phyloP scores from a whole-genome alignment of 2,329 filamentous ascomycete species.

The Botryosphaeria agaves region DNA sequence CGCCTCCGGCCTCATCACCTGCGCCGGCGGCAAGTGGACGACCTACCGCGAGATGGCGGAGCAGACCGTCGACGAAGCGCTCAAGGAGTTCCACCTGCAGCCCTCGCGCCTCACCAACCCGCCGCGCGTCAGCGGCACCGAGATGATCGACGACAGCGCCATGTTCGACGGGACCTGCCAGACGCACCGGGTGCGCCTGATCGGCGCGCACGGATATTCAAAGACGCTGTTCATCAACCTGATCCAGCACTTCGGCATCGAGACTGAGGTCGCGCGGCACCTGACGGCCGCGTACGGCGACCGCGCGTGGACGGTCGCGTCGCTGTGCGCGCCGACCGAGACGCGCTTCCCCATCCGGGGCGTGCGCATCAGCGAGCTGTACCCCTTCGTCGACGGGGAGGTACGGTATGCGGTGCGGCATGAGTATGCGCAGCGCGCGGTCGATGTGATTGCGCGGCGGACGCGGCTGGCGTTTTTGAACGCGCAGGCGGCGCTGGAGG shows the following conservation, averaged over 20 bases:
- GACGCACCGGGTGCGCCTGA: conserved; percentile 64
- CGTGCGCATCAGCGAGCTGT: conserved; percentile 60
- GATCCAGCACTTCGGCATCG: conserved; percentile 82
- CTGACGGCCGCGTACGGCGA: conserved; percentile 79
- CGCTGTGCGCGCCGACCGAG: conserved; percentile 59
- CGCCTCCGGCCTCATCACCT: conserved; percentile 64
- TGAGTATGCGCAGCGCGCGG: conserved; percentile 82
- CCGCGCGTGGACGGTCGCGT: conserved; percentile 77
- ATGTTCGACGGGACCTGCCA: conserved; percentile 59
- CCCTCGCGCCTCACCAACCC: conserved; percentile 39
- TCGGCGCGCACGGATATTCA: conserved; percentile 75
- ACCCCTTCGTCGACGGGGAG: conserved; percentile 86
- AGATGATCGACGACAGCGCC: conserved; percentile 53
- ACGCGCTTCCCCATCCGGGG: conserved; percentile 70
- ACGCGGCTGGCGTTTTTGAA: conserved; percentile 82
- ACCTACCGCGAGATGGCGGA: conserved; percentile 90
- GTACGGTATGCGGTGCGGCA: conserved; percentile 73
- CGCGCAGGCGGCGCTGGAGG: conserved; percentile 75
- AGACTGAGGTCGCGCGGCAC: conserved; percentile 84
- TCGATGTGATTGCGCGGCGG: conserved; percentile 72
- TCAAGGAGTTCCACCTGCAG: conserved; percentile 48
- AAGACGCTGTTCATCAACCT: conserved; percentile 89
- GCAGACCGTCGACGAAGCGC: conserved; percentile 68
- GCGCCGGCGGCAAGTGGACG: conserved; percentile 83
- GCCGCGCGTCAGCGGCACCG: conserved; percentile 51